Evolutionary conservation across 2,329 filamentous ascomycete species (phyloP), one percentile per base, ranked within the genome.

Genomic region (Dactylonectria estremocensis): DNA sequence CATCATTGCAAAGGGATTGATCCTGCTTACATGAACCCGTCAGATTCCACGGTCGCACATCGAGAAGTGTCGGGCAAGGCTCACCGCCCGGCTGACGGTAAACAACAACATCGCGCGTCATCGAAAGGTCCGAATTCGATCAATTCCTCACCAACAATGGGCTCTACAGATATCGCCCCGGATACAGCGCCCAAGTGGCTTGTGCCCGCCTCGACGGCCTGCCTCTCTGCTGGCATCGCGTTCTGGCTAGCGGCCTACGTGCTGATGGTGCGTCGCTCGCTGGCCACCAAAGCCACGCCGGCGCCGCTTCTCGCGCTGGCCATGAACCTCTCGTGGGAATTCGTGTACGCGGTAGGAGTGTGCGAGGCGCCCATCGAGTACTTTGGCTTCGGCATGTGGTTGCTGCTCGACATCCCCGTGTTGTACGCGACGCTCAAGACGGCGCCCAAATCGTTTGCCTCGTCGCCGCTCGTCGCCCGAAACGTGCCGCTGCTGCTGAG

Each of bases 291-390:
- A 43, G 84, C 84, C 5, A 88, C 86, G 69, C 81, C 85, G 40
- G 85, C 87, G 77, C 86, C 86, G 0, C 73, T 87, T 11, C 73
- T 86, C 55, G 81, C 84, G 0, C 82, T 88, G 10, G 81, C 82
- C 14, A 72, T 84, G 72, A 88, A 89, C 66, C 80, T 88, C 37
- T 82, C 82, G 1, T 88, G 86, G 86, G 86, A 88, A 72, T 74
- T 86, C 3, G 78, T 88, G 61, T 86, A 85, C 76, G 81, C 81
- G 2, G 76, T 86, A 24, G 84, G 80, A 69, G 83, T 88, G 16
- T 79, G 82, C 64, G 85, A 87, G 66, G 75, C 78, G 5, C 72
- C 75, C 1, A 72, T 85, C 10, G 86, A 88, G 71, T 77, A 77
- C 13, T 69, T 77, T 16, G 83, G 84, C 31, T 87, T 88, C 73